phyloP scores from a whole-genome alignment of 345 rosid genomes.

The Kernera saxatilis region DNA sequence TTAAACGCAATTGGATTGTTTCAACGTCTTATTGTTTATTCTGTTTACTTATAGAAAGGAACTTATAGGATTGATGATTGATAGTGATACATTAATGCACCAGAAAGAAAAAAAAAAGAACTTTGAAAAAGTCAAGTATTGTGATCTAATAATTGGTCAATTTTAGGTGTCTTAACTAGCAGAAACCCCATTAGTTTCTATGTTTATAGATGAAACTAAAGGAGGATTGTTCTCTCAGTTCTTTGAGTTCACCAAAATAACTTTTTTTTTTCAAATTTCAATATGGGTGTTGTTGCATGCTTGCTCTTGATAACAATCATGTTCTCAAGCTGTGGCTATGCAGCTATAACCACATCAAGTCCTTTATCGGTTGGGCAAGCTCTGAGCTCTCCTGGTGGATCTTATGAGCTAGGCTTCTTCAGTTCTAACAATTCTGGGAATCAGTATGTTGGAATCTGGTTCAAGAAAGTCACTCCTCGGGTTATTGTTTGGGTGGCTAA shows the following conservation, averaged over 20 bases:
- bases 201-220: not conserved
- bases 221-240: not conserved
- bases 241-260: conserved; percentile 1
- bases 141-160: conserved; percentile 21
- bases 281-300: conserved; percentile 5
- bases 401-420: conserved; percentile 39
- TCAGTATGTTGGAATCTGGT: conserved; percentile 49
- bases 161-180: conserved; percentile 11
- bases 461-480: conserved; percentile 24
- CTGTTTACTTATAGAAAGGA: not conserved
- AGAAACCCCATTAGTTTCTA: not conserved
- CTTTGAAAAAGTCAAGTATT: conserved; percentile 24
- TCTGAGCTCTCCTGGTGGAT: conserved; percentile 28
- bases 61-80: not conserved
- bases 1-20: not conserved
- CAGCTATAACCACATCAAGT: conserved; percentile 25
- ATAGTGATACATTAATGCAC: not conserved
- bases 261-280: not conserved
- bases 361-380: conserved; percentile 21
- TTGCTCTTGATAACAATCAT: conserved; percentile 22
- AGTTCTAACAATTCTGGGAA: conserved; percentile 10
- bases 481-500: conserved; percentile 40
- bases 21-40: not conserved
- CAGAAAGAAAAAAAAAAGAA: not conserved
- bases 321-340: conserved; percentile 8